Evolutionary conservation across 768 basidiomycete genomes (phyloP).

Genomic region (Pleurotus eryngii): DNA sequence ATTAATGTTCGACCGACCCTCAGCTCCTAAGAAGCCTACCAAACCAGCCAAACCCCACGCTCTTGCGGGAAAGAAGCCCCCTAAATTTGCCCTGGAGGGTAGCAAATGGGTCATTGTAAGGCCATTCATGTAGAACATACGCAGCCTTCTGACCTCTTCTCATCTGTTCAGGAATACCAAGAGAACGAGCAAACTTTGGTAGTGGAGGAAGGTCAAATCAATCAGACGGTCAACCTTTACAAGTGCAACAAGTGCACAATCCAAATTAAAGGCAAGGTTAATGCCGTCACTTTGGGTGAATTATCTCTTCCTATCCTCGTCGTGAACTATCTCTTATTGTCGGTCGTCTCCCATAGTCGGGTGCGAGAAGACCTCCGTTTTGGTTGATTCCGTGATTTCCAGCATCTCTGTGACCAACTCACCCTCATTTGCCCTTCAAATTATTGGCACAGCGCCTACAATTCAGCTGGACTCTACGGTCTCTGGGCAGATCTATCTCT

Average conservation of each 20-base stretch:
- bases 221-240: slow-evolving; percentile 84
- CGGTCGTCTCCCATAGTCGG: slow-evolving; percentile 53
- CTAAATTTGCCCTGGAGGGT: slow-evolving; percentile 86
- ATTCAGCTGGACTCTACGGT: slow-evolving; percentile 94
- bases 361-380: slow-evolving; percentile 81
- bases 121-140: slow-evolving; percentile 3
- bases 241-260: slow-evolving; percentile 86
- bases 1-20: not conserved
- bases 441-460: slow-evolving; percentile 87
- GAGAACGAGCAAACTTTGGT: slow-evolving; percentile 74
- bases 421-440: slow-evolving; percentile 90
- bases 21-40: slow-evolving; percentile 58
- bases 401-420: slow-evolving; percentile 85
- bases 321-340: not conserved
- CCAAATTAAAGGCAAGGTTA: slow-evolving; percentile 88
- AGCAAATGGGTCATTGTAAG: slow-evolving; percentile 91
- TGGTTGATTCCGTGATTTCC: slow-evolving; percentile 93
- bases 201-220: slow-evolving; percentile 74
- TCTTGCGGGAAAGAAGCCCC: slow-evolving; percentile 84
- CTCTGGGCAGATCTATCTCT: slow-evolving; percentile 92
- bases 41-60: slow-evolving; percentile 85
- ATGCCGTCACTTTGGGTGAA: slow-evolving; percentile 86
- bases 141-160: not conserved
- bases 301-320: slow-evolving; percentile 11
- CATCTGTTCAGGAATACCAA: slow-evolving; percentile 72